Evolutionary conservation across 2,329 filamentous ascomycete genomes (phyloP), one percentile per base, ranked within the genome.

Genomic region (Zasmidium angulare): DNA sequence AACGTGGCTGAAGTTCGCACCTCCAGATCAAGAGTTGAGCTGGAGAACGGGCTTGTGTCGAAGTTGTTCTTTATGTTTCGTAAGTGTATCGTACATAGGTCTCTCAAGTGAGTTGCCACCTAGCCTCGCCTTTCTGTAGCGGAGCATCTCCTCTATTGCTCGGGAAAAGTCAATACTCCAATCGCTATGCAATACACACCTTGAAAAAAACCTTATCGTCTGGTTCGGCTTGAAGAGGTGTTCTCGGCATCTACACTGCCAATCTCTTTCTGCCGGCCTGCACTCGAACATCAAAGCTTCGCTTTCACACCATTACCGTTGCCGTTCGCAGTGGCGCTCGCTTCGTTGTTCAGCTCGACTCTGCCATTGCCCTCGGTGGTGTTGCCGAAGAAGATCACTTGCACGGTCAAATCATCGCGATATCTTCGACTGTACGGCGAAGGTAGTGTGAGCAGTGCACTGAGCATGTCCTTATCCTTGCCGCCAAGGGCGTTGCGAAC

Each of bases 331-430:
- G 71, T 74, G 43, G 89, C 90, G 61, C 88, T 96, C 1, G 95
- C 95, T 71, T 97, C 93, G 64, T 88, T 81, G 76, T 98, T 99
- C 59, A 96, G 75, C 3, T 88, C 84, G 3, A 98, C 89, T 63
- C 89, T 88, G 36, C 93, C 92, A 26, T 84, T 89, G 73, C 87
- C 87, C 55, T 87, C 72, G 36, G 88, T n/a, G n/a, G n/a, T 86
- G 67, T 96, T 86, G 61, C 95, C 95, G 70, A 99, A 99, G 83
- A 99, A 99, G 71, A 99, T 96, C 62, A 99, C 95, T 75, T 99
- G 91, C 17, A 99, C 93, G 0, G 95, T 99, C 63, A 99, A 79
- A 73, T 99, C 95, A 73, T 99, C 95, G 67, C 93, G 86, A 73
- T 98, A 99, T 71, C 95, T 83, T 71, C 95, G 84, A 26, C 91